Conservation (phyloP, 2,329 filamentous ascomycete species). For the Lachnellula arida region DNA sequence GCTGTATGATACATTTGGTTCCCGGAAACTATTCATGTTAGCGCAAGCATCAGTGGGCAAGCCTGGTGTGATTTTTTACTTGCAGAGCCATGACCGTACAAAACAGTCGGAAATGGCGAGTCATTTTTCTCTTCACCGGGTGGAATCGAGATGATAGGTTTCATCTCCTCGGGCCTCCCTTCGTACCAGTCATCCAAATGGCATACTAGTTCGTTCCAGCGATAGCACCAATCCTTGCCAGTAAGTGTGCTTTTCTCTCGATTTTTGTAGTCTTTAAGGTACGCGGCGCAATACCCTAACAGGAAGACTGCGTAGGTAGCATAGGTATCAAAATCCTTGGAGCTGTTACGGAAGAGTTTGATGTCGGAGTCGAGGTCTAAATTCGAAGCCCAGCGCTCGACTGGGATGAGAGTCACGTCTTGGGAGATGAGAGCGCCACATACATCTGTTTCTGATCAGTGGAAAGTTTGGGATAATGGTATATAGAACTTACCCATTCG, state of each 20-base stretch:
- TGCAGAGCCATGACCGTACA: conserved; percentile 15
- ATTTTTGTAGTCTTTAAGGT: conserved; percentile 29
- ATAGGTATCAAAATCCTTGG: conserved; percentile 40
- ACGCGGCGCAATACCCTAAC: conserved; percentile 38
- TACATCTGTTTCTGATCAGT: conserved; percentile 34
- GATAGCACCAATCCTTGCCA: conserved; percentile 7
- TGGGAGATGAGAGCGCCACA: conserved; percentile 50
- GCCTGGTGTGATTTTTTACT: background rate
- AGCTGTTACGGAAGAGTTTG: conserved; percentile 33
- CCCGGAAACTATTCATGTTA: conserved; percentile 25
- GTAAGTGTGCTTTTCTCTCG: conserved; percentile 25
- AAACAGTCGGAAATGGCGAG: conserved; percentile 20
- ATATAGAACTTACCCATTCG: conserved; percentile 38
- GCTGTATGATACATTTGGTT: conserved; percentile 34
- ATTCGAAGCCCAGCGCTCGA: conserved; percentile 41
- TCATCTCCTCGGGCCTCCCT: conserved; percentile 34
- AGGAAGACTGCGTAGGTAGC: conserved; percentile 48
- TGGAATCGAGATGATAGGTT: conserved; percentile 34
- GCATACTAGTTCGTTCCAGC: conserved; percentile 38
- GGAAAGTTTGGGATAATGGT: too few species aligned
- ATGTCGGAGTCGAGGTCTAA: conserved; percentile 22
- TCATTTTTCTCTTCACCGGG: conserved; percentile 25
- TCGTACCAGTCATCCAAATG: conserved; percentile 40
- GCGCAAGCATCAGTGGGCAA: background rate
- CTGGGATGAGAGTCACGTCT: conserved; percentile 35